Evolutionary conservation across 306 rosid species (phyloP).

Genomic region (Malus fusca): DNA sequence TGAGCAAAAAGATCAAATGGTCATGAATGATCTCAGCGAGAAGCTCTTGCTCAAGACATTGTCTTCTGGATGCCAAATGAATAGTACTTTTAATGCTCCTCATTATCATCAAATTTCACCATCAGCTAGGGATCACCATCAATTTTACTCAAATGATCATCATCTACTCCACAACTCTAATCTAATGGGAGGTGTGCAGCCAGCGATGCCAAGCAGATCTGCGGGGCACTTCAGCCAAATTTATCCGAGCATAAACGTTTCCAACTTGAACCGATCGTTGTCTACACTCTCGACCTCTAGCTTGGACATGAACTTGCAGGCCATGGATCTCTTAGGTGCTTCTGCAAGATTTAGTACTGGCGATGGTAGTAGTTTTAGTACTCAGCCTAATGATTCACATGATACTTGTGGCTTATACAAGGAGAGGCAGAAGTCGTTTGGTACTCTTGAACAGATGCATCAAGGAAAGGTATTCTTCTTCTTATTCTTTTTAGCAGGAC

Average conservation of each 20-base stretch:
- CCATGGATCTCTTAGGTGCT: constrained; percentile 35
- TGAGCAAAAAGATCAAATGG: constrained; percentile 23
- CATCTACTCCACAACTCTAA: constrained; percentile 7
- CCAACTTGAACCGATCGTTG: constrained; percentile 35
- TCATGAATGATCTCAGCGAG: constrained; percentile 32
- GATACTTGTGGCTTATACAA: constrained; percentile 18
- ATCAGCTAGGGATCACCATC: not conserved
- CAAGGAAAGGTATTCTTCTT: not conserved
- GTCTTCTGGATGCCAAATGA: constrained; percentile 10
- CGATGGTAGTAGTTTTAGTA: constrained; percentile 1
- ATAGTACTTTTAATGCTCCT: not conserved
- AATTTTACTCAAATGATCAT: not conserved
- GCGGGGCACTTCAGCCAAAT: constrained; percentile 63
- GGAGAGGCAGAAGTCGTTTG: constrained; percentile 23
- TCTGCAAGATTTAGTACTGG: constrained; percentile 15
- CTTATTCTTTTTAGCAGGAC: not conserved
- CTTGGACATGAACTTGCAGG: constrained; percentile 39
- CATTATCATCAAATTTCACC: not conserved
- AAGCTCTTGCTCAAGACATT: constrained; percentile 52
- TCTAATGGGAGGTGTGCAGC: not conserved
- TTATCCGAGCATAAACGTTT: constrained; percentile 61
- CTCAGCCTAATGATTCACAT: constrained; percentile 11
- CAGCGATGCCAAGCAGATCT: constrained; percentile 4
- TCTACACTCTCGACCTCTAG: constrained; percentile 22
- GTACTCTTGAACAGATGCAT: constrained; percentile 35